These are phyloP conservation scores for Flammula alnicola DNA, from an alignment of 1,284 basidiomycete species.

Conservation along the genomic window DNA sequence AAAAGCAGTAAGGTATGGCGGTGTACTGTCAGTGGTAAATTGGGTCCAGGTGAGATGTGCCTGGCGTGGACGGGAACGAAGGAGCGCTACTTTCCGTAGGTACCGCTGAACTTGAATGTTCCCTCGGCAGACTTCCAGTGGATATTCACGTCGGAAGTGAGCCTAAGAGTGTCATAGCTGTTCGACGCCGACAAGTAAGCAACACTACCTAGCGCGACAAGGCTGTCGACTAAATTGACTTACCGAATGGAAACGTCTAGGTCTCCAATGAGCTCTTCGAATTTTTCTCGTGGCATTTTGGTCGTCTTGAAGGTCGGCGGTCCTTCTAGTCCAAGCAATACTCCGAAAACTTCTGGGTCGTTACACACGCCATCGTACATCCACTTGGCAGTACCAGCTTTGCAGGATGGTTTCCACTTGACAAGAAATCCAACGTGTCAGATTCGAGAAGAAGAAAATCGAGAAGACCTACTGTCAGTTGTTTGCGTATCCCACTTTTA, in stretches of 20 bases:
- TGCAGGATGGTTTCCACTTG: constrained; percentile 60
- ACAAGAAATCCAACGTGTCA: constrained; percentile 10
- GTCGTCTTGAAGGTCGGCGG: constrained; percentile 58
- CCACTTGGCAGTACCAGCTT: constrained; percentile 53
- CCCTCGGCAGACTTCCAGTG: constrained; percentile 52
- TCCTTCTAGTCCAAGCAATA: constrained; percentile 46
- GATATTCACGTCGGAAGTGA: constrained; percentile 45
- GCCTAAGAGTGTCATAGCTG: background rate
- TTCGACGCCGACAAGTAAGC: too few species aligned
- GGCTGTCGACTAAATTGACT: constrained; percentile 6
- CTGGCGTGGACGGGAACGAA: background rate
- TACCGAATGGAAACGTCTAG: constrained; percentile 34
- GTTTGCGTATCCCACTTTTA: constrained; percentile 57
- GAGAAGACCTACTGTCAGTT: constrained; percentile 48
- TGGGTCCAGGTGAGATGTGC: too few species aligned
- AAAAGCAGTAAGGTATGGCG: too few species aligned
- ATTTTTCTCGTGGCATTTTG: constrained; percentile 52
- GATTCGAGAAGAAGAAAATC: constrained; percentile 5
- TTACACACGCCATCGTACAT: constrained; percentile 58
- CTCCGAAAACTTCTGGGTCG: constrained; percentile 57
- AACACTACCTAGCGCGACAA: too few species aligned
- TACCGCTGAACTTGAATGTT: constrained; percentile 42
- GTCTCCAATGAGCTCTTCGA: constrained; percentile 40
- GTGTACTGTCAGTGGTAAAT: too few species aligned
- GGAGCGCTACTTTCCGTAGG: constrained; percentile 21